A percentile compares a stretch with the other conserved stretches of the same genome.
Evolutionary conservation across 2,329 filamentous ascomycete genomes (phyloP).

Genomic region (Canariomyces notabilis): DNA sequence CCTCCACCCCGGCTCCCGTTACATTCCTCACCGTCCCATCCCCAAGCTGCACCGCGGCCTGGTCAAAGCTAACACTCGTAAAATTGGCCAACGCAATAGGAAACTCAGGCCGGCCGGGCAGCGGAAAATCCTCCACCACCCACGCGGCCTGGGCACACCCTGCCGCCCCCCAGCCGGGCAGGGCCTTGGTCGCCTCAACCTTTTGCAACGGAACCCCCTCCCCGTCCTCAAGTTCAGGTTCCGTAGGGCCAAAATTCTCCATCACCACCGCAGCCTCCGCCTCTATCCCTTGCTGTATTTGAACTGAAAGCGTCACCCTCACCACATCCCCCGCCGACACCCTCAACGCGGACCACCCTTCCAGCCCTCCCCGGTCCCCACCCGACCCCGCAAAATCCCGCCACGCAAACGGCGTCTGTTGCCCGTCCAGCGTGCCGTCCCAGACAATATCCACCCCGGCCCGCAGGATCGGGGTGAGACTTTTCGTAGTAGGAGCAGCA

Average conservation of each 20-base stretch:
- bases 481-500: too few relatives aligned
- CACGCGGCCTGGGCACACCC: conserved; percentile 19
- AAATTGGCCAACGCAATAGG: conserved; percentile 22
- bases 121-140: conserved; percentile 22
- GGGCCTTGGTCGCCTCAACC: neutral
- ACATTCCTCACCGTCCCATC: conserved; percentile 3
- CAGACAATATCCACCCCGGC: conserved; percentile 23
- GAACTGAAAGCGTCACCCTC: conserved; percentile 10
- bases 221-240: too few relatives aligned
- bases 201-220: neutral
- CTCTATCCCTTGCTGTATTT: neutral
- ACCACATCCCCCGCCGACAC: conserved; percentile 16
- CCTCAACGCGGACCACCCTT: too few relatives aligned
- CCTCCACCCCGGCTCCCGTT: conserved; percentile 6
- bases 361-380: too few relatives aligned
- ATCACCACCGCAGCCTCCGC: conserved; percentile 8
- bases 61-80: conserved; percentile 14
- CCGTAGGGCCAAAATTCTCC: conserved; percentile 21
- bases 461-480: conserved; percentile 16
- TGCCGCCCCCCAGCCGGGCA: neutral
- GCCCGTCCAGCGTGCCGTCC: conserved; percentile 16
- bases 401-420: conserved; percentile 18
- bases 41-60: conserved; percentile 6
- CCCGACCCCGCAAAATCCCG: conserved; percentile 13
- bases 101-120: conserved; percentile 13